Percentiles rank a stretch among this genome's conserved stretches.
Evolutionary conservation across 2,329 filamentous ascomycete genomes (phyloP).

Genomic region (Zarea fungicola): DNA sequence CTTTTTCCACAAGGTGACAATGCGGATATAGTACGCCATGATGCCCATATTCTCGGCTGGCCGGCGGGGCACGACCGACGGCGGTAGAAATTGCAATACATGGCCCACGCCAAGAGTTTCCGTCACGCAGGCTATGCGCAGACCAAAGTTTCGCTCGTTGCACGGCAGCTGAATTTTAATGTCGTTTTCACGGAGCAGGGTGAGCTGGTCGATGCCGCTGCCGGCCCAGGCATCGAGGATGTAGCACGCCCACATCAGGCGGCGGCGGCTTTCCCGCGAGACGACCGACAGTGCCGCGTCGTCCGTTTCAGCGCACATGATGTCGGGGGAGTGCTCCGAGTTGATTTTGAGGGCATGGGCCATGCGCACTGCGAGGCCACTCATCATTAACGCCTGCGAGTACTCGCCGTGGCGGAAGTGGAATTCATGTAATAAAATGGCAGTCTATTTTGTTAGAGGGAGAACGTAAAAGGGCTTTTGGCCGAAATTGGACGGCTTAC

Average conservation of each 20-base stretch:
- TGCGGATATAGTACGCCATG: constrained; percentile 39
- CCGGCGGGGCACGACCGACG: constrained; percentile 33
- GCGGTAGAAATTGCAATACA: constrained; percentile 34
- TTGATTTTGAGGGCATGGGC: constrained; percentile 37
- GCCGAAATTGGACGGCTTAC: constrained; percentile 18
- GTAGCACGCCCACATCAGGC: constrained; percentile 39
- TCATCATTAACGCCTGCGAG: constrained; percentile 35
- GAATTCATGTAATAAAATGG: constrained; percentile 35
- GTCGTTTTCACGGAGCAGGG: constrained; percentile 33
- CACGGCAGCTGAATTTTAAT: constrained; percentile 37
- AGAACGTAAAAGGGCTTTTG: background rate
- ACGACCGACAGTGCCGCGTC: constrained; percentile 29
- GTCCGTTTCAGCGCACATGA: constrained; percentile 31
- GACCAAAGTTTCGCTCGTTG: constrained; percentile 37
- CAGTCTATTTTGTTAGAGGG: constrained; percentile 24
- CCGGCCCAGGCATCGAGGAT: constrained; percentile 37
- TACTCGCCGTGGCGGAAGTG: constrained; percentile 36
- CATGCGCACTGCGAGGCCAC: constrained; percentile 36
- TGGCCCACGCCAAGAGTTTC: constrained; percentile 36
- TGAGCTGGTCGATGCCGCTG: constrained; percentile 34
- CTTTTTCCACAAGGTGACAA: constrained; percentile 36
- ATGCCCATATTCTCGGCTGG: constrained; percentile 39
- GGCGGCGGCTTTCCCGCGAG: constrained; percentile 32
- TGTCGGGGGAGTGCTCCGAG: constrained; percentile 31
- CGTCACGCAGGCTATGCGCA: constrained; percentile 35